Conservation (phyloP, 352 stramenopile genomes). For the Pythium vanterpoolii region DNA sequence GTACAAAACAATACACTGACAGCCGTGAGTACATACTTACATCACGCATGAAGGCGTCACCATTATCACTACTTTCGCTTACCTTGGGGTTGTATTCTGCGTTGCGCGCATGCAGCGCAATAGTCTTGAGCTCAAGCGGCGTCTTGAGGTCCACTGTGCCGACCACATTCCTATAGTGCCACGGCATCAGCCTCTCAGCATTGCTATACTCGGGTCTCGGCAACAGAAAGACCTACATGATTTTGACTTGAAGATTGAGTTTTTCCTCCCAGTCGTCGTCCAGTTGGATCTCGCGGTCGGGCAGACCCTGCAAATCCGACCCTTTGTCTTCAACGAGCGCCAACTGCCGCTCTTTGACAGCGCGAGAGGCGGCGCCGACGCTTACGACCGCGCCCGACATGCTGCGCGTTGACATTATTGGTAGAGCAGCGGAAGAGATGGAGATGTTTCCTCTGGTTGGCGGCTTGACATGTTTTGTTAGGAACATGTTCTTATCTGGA, state of each 20-base stretch:
- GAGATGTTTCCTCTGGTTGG: no score
- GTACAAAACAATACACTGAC: background rate
- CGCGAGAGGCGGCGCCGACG: constrained; percentile 28
- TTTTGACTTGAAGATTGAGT: constrained; percentile 77
- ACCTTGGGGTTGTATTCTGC: constrained; percentile 99
- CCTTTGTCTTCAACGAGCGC: constrained; percentile 48
- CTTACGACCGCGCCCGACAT: constrained; percentile 10
- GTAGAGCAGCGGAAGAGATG: no score
- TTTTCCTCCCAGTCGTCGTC: constrained; percentile 82
- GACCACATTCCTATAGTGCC: constrained; percentile 87
- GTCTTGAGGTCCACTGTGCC: constrained; percentile 94
- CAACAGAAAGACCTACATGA: constrained; percentile 43
- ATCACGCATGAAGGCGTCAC: background rate
- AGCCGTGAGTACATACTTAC: background rate
- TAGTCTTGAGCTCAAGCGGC: constrained; percentile 95
- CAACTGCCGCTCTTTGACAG: constrained; percentile 72
- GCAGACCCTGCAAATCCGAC: constrained; percentile 39
- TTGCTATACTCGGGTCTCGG: background rate
- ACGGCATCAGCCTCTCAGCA: background rate
- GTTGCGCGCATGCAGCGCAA: constrained; percentile 96
- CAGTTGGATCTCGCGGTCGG: constrained; percentile 57
- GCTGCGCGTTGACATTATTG: constrained; percentile 4
- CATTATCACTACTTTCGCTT: background rate
- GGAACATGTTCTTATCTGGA: no score
- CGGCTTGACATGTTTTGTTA: no score